phyloP scores from a whole-genome alignment of 2,329 filamentous ascomycete genomes.

The Colletotrichum agaves region DNA sequence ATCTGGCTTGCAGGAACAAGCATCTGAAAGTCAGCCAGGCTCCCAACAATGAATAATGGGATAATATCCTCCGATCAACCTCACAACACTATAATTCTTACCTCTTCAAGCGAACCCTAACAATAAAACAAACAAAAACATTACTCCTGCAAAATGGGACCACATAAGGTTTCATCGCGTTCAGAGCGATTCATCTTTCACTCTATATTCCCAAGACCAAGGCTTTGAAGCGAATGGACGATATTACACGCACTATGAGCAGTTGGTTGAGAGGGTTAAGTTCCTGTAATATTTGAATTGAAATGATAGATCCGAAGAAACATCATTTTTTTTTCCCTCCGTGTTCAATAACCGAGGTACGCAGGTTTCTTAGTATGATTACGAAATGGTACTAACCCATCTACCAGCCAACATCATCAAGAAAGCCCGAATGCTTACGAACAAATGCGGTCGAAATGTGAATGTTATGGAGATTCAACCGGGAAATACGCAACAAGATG shows the following conservation, averaged over 20 bases:
- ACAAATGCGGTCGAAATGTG: neutral
- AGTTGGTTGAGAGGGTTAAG: neutral
- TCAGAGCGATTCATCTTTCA: neutral
- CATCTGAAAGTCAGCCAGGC: too few species aligned
- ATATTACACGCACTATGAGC: neutral
- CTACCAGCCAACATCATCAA: neutral
- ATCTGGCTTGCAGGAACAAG: too few species aligned
- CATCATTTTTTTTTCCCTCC: neutral
- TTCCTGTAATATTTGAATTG: neutral
- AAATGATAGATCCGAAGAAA: neutral
- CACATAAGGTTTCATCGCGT: neutral
- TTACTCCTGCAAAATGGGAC: too few species aligned
- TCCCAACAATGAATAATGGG: too few species aligned
- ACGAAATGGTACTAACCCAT: neutral
- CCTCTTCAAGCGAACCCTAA: too few species aligned
- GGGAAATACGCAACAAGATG: neutral
- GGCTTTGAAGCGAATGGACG: neutral
- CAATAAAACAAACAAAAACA: too few species aligned
- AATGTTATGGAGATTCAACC: neutral
- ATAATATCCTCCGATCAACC: too few species aligned
- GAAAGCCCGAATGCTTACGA: neutral
- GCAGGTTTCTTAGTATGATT: too few species aligned
- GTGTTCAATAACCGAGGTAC: neutral
- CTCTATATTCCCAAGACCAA: neutral
- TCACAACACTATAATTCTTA: too few species aligned